A percentile compares a stretch with the other conserved stretches of the same genome.
Conservation (phyloP, 768 basidiomycete genomes). For the Podaxis carcinomalis region DNA sequence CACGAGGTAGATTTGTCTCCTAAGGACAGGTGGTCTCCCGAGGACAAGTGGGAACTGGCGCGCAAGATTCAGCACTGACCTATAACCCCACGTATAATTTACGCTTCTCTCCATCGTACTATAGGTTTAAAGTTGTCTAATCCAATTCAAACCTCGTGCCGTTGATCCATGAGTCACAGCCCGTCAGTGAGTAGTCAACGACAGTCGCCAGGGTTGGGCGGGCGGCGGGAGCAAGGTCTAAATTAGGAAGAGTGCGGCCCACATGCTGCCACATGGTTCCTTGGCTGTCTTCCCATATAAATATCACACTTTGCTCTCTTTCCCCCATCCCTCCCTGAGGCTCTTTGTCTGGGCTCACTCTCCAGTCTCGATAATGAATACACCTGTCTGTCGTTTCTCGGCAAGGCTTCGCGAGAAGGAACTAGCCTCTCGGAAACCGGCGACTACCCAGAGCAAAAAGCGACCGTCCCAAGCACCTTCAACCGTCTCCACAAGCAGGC, state of each 20-base stretch:
- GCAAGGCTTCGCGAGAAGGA: neutral
- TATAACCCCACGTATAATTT: too few species aligned
- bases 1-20: neutral
- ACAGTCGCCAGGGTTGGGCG: neutral
- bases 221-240: neutral
- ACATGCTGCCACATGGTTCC: neutral
- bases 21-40: neutral
- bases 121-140: too few species aligned
- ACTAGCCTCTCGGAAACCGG: neutral
- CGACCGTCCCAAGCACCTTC: neutral
- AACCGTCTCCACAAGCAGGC: neutral
- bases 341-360: neutral
- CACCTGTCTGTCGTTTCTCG: conserved; percentile 1
- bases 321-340: neutral
- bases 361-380: neutral
- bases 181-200: neutral
- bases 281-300: neutral
- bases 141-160: too few species aligned
- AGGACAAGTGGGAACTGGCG: neutral
- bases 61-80: neutral
- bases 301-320: neutral
- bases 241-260: neutral
- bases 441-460: neutral
- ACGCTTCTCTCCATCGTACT: too few species aligned
- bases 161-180: neutral